These are phyloP conservation scores for Ascochyta clinopodiicola DNA, from an alignment of 2,329 filamentous ascomycete genomes.

Conservation along the genomic window DNA sequence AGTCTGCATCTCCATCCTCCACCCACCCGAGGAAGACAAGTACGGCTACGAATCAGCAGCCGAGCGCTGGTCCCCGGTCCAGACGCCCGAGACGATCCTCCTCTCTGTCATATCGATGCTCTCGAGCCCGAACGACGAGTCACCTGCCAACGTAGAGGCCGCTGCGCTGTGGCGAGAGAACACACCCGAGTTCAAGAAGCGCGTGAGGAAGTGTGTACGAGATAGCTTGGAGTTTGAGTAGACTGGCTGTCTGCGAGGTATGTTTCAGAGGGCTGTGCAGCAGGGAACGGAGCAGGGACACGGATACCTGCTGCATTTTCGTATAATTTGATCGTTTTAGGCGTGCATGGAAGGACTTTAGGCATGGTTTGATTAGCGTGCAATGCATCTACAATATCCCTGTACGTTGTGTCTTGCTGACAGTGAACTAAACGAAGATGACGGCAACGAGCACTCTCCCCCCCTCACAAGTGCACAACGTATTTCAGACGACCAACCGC, in stretches of 20 bases:
- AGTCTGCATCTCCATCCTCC: slow-evolving; percentile 98
- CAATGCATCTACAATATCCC: slow-evolving; percentile 15
- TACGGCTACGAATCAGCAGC: slow-evolving; percentile 98
- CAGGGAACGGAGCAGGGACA: not conserved
- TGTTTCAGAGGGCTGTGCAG: not conserved
- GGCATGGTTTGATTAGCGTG: slow-evolving; percentile 16
- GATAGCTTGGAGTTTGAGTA: slow-evolving; percentile 50
- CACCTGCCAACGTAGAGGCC: slow-evolving; percentile 93
- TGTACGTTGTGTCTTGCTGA: not conserved
- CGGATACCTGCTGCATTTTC: not conserved
- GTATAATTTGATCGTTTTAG: slow-evolving; percentile 8
- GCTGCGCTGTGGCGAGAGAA: slow-evolving; percentile 95
- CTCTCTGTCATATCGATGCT: slow-evolving; percentile 99
- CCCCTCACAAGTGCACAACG: too few species aligned
- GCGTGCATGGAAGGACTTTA: slow-evolving; percentile 9
- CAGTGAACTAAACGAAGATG: not conserved
- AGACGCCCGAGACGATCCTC: slow-evolving; percentile 96
- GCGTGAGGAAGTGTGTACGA: slow-evolving; percentile 82
- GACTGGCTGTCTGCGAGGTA: not conserved
- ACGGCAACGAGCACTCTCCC: too few species aligned
- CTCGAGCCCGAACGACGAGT: slow-evolving; percentile 96
- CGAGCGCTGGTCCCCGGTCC: slow-evolving; percentile 95
- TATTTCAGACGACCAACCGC: not conserved
- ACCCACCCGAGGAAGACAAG: slow-evolving; percentile 94
- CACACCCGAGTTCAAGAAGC: slow-evolving; percentile 81